Percentiles rank a stretch among this genome's conserved stretches.
Evolutionary conservation across 2,329 filamentous ascomycete genomes (phyloP).

Genomic region (Nigrograna mackinnonii): DNA sequence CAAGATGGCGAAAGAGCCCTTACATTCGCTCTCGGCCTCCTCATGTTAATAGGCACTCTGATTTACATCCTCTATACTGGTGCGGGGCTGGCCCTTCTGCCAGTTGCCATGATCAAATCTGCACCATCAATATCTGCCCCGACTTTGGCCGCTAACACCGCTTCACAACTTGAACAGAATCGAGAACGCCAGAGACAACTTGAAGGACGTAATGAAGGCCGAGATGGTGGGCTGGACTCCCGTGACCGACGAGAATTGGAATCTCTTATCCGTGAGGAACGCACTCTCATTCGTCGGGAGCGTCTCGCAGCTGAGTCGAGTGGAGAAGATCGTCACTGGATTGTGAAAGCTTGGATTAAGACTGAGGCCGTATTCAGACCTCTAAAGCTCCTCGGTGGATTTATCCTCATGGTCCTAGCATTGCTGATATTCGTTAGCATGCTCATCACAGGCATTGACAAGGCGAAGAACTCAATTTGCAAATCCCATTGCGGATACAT

Average conservation of each 20-base stretch:
- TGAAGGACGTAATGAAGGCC: constrained; percentile 80
- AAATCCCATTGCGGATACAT: constrained; percentile 91
- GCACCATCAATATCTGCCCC: constrained; percentile 85
- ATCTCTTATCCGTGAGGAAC: constrained; percentile 83
- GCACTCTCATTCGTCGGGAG: constrained; percentile 86
- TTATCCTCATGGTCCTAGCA: constrained; percentile 74
- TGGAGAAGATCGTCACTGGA: constrained; percentile 74
- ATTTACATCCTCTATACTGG: constrained; percentile 90
- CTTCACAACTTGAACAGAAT: constrained; percentile 82
- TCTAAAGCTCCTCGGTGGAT: constrained; percentile 82
- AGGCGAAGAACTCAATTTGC: constrained; percentile 93
- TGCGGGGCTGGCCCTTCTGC: constrained; percentile 83
- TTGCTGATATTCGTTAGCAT: constrained; percentile 86
- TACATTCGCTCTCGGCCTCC: constrained; percentile 85
- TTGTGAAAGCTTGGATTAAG: constrained; percentile 79
- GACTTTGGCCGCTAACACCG: constrained; percentile 74
- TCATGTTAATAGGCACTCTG: constrained; percentile 83
- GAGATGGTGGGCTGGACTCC: constrained; percentile 72
- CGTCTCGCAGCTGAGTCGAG: constrained; percentile 81
- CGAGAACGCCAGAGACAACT: constrained; percentile 90
- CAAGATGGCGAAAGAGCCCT: constrained; percentile 85
- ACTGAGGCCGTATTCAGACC: constrained; percentile 81
- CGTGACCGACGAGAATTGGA: constrained; percentile 92
- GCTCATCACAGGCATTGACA: constrained; percentile 94
- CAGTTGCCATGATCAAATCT: constrained; percentile 89